Base-by-base conservation (phyloP, 208 protist genomes). In the Trypanosoma brucei region DNA sequence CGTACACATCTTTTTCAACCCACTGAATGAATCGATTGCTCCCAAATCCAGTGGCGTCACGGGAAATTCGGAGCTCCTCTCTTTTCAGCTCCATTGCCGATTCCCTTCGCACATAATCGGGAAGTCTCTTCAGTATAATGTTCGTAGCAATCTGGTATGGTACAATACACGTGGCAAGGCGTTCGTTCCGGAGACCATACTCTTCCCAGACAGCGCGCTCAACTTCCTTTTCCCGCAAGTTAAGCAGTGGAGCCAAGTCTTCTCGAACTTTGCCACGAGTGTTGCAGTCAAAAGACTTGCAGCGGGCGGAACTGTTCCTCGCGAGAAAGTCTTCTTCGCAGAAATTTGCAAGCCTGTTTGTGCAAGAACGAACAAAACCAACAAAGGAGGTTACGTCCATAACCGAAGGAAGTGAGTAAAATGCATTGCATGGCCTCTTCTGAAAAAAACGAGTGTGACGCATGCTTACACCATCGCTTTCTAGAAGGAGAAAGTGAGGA, bases 111-210 rank as follows among this genome's bases (percentile, higher is more conserved):
- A 91, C 30, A 30, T 70, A 55, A 13, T 65, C 57, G 4, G 91
- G 91, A n/a, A 96, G 59, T 13, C 80, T 59, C n/a, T 51, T 66
- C 7, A 96, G 72, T 52, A 96, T 81, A 30, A 94, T 92, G 62
- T 96, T 93, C 30, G 75, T 83, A 0, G 57, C 91, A 0, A 90
- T 30, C 55, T 88, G 85, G 67, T 93, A 96, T 14, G 91, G 91
- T n/a, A 96, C 91, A 40, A 96, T 65, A 63, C 85, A 93, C 1
- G 91, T 96, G 33, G 79, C 73, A 36, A 92, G 37, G 5, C 84
- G 85, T 14, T 86, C 70, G 48, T 80, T 72, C 4, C 70, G 70
- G 9, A 94, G 67, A 8, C 75, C 76, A 58, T 91, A 82, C 70
- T 87, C 82, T 30, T 88, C 73, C 37, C 56, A 65, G 35, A 78